Conservation (phyloP, 2,329 filamentous ascomycete species). For the Phaeosphaeriaceae sp. region DNA sequence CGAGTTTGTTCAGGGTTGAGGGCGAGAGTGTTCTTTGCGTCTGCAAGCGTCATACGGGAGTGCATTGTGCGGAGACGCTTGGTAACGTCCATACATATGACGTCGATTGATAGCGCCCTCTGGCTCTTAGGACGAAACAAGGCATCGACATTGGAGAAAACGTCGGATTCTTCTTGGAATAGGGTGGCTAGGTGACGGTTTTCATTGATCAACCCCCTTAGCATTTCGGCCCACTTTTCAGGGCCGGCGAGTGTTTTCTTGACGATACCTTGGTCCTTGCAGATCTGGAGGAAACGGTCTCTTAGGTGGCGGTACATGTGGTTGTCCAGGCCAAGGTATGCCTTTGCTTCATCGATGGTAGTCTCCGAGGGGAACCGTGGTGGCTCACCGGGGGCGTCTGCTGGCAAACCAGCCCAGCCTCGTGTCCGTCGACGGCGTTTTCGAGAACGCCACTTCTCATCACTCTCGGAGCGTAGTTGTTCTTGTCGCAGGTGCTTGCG, state of each 20-base stretch:
- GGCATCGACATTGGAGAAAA: conserved; percentile 51
- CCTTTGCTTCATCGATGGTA: conserved; percentile 78
- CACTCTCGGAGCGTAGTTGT: conserved; percentile 63
- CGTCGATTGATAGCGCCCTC: conserved; percentile 74
- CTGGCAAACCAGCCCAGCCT: conserved; percentile 70
- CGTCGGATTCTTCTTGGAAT: conserved; percentile 64
- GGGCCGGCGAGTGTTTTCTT: conserved; percentile 79
- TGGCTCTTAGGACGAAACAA: conserved; percentile 54
- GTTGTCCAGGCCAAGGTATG: conserved; percentile 69
- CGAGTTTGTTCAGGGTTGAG: conserved; percentile 73
- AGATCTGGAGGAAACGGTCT: conserved; percentile 72
- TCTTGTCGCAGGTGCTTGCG: conserved; percentile 38
- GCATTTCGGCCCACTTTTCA: conserved; percentile 74
- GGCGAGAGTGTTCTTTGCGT: conserved; percentile 74
- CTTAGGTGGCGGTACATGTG: conserved; percentile 69
- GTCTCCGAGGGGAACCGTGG: conserved; percentile 83
- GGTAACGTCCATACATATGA: conserved; percentile 81
- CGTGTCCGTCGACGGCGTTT: conserved; percentile 73
- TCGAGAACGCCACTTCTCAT: conserved; percentile 65
- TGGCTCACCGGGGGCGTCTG: conserved; percentile 70
- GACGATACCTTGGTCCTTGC: conserved; percentile 68
- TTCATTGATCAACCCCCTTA: conserved; percentile 69
- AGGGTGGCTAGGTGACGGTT: conserved; percentile 67
- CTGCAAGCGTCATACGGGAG: conserved; percentile 71
- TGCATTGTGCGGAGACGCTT: conserved; percentile 74